Conservation (phyloP, 345 rosid genomes). For the Balakata baccata region DNA sequence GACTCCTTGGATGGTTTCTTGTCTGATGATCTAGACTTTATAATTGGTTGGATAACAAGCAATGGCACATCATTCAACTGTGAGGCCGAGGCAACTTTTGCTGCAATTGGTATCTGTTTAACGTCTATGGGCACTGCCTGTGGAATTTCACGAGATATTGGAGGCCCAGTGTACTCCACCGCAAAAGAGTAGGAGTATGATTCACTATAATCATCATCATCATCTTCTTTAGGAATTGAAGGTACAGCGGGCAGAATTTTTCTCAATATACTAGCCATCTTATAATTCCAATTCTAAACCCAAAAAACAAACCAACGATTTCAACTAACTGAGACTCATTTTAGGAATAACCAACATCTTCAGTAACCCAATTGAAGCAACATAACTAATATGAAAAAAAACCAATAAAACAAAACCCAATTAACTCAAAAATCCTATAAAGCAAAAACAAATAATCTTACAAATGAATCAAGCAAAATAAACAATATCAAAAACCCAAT, state of each 20-base stretch:
- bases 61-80: slow-evolving; percentile 28
- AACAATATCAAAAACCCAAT: slow-evolving; percentile 12
- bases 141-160: slow-evolving; percentile 48
- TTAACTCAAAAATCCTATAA: not conserved
- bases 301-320: not conserved
- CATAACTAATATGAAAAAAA: not conserved
- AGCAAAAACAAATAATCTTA: not conserved
- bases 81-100: slow-evolving; percentile 35
- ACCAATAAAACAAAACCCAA: slow-evolving; percentile 10
- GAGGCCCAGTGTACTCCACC: slow-evolving; percentile 66
- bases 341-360: not conserved
- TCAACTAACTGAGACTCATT: not conserved
- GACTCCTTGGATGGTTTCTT: slow-evolving; percentile 24
- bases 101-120: slow-evolving; percentile 60
- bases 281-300: not conserved
- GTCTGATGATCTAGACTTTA: slow-evolving; percentile 25
- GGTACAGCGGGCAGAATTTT: slow-evolving; percentile 46
- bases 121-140: slow-evolving; percentile 56
- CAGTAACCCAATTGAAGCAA: slow-evolving; percentile 2
- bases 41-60: slow-evolving; percentile 62
- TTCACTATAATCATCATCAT: slow-evolving; percentile 33
- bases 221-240: slow-evolving; percentile 24
- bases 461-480: slow-evolving; percentile 7
- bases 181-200: slow-evolving; percentile 60
- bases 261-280: slow-evolving; percentile 52